Percentiles rank a stretch among this genome's conserved stretches.
Conservation (phyloP, 1,284 basidiomycete species). For the Puccinia hordei region DNA sequence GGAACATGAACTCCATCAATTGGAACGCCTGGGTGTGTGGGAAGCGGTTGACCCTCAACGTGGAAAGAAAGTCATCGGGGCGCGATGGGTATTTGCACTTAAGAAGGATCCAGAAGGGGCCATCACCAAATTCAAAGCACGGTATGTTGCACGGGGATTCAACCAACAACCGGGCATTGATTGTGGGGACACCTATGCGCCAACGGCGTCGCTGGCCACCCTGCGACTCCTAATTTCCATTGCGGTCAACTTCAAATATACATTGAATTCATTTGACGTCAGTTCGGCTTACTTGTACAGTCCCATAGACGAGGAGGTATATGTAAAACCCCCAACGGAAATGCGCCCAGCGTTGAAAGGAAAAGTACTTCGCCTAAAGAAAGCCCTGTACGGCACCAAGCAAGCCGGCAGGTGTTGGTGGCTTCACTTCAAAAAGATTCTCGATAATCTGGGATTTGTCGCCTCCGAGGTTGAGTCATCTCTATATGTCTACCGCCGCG, state of each 20-base stretch:
- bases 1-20: background rate
- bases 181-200: background rate
- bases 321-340: background rate
- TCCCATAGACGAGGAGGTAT: constrained; percentile 32
- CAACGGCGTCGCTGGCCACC: background rate
- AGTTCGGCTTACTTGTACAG: constrained; percentile 32
- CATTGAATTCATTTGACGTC: constrained; percentile 14
- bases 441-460: background rate
- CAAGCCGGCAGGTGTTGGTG: constrained; percentile 35
- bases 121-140: constrained; percentile 2
- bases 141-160: constrained; percentile 20
- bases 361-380: background rate
- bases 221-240: background rate
- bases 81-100: constrained; percentile 19
- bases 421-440: background rate
- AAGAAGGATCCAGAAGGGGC: background rate
- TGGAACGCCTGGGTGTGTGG: constrained; percentile 17
- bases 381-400: constrained; percentile 29
- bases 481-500: background rate
- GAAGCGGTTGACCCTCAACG: background rate
- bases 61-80: background rate
- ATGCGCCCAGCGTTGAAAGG: background rate
- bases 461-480: background rate
- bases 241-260: background rate
- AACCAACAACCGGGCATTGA: constrained; percentile 21